These are phyloP conservation scores for Cinchona pubescens DNA, from an alignment of 257 asterid genomes.

Conservation along the genomic window DNA sequence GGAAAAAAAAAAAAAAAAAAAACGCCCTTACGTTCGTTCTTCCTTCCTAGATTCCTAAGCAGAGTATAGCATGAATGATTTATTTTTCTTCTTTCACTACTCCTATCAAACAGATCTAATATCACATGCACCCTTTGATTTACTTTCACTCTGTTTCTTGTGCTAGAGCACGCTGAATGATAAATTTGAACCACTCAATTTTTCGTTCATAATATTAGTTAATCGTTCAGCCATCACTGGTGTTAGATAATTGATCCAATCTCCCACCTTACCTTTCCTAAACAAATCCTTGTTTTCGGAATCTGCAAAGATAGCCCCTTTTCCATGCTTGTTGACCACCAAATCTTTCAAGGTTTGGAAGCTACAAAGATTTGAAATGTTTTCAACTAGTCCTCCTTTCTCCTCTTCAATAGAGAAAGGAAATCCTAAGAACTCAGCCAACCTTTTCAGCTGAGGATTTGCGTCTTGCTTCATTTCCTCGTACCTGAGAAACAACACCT, in stretches of 20 bases:
- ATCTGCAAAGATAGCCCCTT: slow-evolving; percentile 26
- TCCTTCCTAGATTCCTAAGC: no score
- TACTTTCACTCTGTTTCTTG: neutral
- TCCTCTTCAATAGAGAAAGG: slow-evolving; percentile 40
- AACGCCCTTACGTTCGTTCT: no score
- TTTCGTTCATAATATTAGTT: slow-evolving; percentile 7
- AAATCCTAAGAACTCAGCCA: slow-evolving; percentile 44
- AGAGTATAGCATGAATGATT: no score
- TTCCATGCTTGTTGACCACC: slow-evolving; percentile 46
- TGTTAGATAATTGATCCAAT: slow-evolving; percentile 42
- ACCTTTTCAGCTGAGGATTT: slow-evolving; percentile 22
- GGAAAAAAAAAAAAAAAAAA: no score
- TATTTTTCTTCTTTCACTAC: no score
- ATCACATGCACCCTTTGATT: neutral
- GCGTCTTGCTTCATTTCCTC: slow-evolving; percentile 45
- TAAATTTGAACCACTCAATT: slow-evolving; percentile 17
- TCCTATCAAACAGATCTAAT: no score
- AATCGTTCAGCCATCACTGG: slow-evolving; percentile 18
- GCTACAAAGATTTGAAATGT: slow-evolving; percentile 35
- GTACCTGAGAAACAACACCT: slow-evolving; percentile 46
- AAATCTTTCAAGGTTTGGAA: slow-evolving; percentile 42
- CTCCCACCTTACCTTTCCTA: slow-evolving; percentile 56
- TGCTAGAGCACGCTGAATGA: neutral
- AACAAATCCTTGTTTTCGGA: slow-evolving; percentile 34
- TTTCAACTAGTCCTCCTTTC: slow-evolving; percentile 32